phyloP scores from a whole-genome alignment of 1,284 basidiomycete genomes.

The Vanrija pseudolonga region DNA sequence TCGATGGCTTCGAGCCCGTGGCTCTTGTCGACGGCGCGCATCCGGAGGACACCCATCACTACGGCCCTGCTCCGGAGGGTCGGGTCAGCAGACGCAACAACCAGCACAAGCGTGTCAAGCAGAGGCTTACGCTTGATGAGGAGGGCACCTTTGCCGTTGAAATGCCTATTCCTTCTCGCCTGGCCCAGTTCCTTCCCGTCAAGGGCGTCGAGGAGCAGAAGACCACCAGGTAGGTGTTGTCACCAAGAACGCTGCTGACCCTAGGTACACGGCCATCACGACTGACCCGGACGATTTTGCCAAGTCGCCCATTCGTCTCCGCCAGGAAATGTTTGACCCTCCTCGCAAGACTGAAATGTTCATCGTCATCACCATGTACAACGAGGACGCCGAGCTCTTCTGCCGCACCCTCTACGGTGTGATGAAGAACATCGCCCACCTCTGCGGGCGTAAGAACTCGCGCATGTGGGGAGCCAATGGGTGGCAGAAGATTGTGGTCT shows the following conservation, averaged over 20 bases:
- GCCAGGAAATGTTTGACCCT: conserved; percentile 70
- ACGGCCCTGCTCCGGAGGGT: conserved; percentile 77
- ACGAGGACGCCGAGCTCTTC: conserved; percentile 91
- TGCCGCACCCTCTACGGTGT: conserved; percentile 93
- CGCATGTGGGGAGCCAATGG: conserved; percentile 93
- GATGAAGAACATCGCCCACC: conserved; percentile 83
- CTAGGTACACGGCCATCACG: conserved; percentile 72
- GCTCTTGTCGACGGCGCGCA: conserved; percentile 10
- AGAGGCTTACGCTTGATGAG: conserved; percentile 50
- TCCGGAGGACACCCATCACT: conserved; percentile 62
- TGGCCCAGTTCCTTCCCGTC: conserved; percentile 68
- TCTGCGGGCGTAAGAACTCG: conserved; percentile 89
- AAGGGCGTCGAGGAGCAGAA: conserved; percentile 78
- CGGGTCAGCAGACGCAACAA: conserved; percentile 70
- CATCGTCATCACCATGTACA: conserved; percentile 95
- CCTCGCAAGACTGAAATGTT: conserved; percentile 82
- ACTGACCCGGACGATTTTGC: conserved; percentile 93
- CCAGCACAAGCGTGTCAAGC: conserved; percentile 47
- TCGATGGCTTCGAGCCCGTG: conserved; percentile 16
- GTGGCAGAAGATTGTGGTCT: conserved; percentile 98
- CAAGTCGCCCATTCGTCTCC: conserved; percentile 71
- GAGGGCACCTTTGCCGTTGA: conserved; percentile 85
- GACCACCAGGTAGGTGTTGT: conserved; percentile 62
- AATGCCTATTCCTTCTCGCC: conserved; percentile 74
- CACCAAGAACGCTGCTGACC: background rate